Base-by-base conservation (phyloP, 345 rosid genomes). In the Diplotaxis tenuifolia region DNA sequence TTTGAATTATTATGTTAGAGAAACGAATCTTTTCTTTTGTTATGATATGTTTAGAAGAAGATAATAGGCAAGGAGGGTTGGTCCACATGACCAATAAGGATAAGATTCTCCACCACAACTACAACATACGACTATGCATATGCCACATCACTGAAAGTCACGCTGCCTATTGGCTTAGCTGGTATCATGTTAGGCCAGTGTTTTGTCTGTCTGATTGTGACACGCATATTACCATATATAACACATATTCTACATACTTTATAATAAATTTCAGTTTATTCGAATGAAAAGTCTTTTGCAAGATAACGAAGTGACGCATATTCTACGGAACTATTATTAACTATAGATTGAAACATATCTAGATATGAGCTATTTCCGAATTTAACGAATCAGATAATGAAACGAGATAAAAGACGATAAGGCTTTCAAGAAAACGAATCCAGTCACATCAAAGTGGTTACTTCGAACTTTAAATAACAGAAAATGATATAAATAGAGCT, bases 11-110 rank as follows among this genome's bases (percentile, higher is more conserved):
- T 19, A 59, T 22, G 27, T 9, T 27, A 38, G 47, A 50, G 54
- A 53, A 68, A 53, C 27, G 58, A 75, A 40, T 53, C 15, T 60
- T 52, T 38, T 52, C 0, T 57, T 8, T 38, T 3, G 9, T n/a
- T 14, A 23, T 27, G 29, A 67, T 75, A 50, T n/a, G 62, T 19
- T 42, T 70, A 21, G 56, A 65, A 27, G 49, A 77, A 71, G 58
- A 65, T 58, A 59, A 57, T 58, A 57, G 29, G 56, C 70, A 62
- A 68, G 4, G 15, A 57, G 71, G 40, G 73, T 63, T 62, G 72
- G 76, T 77, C 76, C 76, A 77, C 80, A 71, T 71, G 67, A 47
- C 80, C 36, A 71, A 71, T 77, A 28, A 60, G 52, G 80, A 77
- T 77, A 71, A 71, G 76, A 71, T 71, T 71, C 76, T 58, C 68